Conservation (phyloP, 192 early-diverging fungal genomes). For the Entrophospora sp. region DNA sequence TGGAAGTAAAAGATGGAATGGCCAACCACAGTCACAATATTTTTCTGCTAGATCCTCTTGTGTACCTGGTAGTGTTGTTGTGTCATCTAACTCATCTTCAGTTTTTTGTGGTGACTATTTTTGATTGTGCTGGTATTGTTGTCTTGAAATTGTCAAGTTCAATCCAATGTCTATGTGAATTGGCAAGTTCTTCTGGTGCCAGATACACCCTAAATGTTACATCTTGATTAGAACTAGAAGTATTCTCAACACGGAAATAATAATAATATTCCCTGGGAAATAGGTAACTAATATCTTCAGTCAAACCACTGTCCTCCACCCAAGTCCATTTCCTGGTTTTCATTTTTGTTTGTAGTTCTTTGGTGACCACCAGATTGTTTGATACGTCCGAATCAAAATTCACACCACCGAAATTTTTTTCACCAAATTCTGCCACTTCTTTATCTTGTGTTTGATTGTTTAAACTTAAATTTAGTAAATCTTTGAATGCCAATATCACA, state of each 20-base stretch:
- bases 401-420: neutral
- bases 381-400: neutral
- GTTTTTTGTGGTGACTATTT: neutral
- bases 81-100: neutral
- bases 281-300: neutral
- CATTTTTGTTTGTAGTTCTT: neutral
- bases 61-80: too few species aligned
- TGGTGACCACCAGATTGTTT: too few species aligned
- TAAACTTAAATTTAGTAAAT: too few species aligned
- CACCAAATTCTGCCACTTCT: neutral
- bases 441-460: too few species aligned
- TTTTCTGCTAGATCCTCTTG: neutral
- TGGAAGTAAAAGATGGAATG: neutral
- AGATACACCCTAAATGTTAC: neutral
- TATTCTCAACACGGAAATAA: neutral
- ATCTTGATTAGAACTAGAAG: neutral
- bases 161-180: neutral
- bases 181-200: neutral
- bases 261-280: constrained; percentile 1
- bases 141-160: neutral
- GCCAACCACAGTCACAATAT: constrained; percentile 13
- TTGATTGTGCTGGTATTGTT: neutral
- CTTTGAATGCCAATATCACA: neutral
- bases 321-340: neutral
- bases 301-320: neutral